Base-by-base conservation (phyloP, 805 yeast genomes). In the Maudiozyma serrabonitensis region DNA sequence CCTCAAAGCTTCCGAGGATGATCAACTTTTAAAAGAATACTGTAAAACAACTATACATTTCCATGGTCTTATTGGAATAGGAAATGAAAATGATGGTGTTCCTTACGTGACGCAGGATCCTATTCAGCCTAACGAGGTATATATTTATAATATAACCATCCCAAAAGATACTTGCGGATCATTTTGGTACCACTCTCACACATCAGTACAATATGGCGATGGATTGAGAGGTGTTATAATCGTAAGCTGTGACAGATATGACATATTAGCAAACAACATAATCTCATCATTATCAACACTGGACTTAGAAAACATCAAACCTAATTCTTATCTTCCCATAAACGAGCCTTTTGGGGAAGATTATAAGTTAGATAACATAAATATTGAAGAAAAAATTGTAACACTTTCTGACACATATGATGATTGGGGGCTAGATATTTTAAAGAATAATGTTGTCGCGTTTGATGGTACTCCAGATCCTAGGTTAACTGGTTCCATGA, bases 361-460 rank as follows among this genome's bases (percentile, higher is more conserved):
- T 16, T 79, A 69, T 49, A 12, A n/a, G 6, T 12, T 9, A n/a
- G 15, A 26, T 6, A 8, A 11, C 2, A 9, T 21, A n/a, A 23
- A n/a, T 41, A 15, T 12, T 11, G 87, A 81, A 57, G 77, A 80
- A 54, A 82, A 81, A 53, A 71, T 75, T 46, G 65, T 82, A 47
- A 70, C 81, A 2, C 55, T 84, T 9, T 63, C 79, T 49, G 93
- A 84, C 55, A 78, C 82, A 75, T 84, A 83, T 61, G 82, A 81
- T 56, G 66, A 53, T 6, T 55, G 61, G 51, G 54, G 57, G 44
- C 75, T 75, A 32, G 72, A 74, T 15, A 68, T 67, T n/a, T 57
- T 61, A 16, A 60, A 60, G 23, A 72, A 53, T 1, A 34, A 45
- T 19, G 61, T 63, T 7, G 40, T 61, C 52, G 34, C 55, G 8